A percentile compares a stretch with the other conserved stretches of the same genome.
phyloP scores from a whole-genome alignment of 78 protist genomes.

The Neovahlkampfia damariscottae region DNA sequence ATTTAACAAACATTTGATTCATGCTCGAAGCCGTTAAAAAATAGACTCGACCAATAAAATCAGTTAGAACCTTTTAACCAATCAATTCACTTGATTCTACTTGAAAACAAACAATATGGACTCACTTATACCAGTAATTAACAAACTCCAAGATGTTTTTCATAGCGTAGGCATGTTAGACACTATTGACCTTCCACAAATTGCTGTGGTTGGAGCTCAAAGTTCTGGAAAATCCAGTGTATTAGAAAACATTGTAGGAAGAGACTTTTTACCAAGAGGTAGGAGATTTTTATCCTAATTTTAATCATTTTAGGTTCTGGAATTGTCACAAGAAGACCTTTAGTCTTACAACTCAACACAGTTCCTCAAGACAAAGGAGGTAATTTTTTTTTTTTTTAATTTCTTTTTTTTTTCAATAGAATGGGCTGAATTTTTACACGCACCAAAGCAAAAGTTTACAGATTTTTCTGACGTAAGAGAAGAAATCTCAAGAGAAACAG shows the following conservation, averaged over 20 bases:
- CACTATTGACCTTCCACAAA: constrained; percentile 79
- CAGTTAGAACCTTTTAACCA: too few species aligned
- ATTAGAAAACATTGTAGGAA: constrained; percentile 81
- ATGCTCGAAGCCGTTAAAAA: too few species aligned
- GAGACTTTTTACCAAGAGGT: constrained; percentile 76
- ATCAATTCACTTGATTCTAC: too few species aligned
- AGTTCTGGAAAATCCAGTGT: constrained; percentile 88
- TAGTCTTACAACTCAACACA: constrained; percentile 80
- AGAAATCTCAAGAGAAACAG: constrained; percentile 73
- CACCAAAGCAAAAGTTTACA: constrained; percentile 46
- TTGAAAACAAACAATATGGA: constrained; percentile 3
- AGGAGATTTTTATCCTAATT: constrained; percentile 26
- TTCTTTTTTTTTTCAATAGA: too few species aligned
- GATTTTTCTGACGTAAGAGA: constrained; percentile 70
- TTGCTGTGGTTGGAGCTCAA: constrained; percentile 95
- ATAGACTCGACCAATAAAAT: too few species aligned
- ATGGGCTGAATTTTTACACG: constrained; percentile 58
- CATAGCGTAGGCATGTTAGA: constrained; percentile 23
- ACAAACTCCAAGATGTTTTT: constrained; percentile 74
- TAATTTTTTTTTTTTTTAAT: too few species aligned
- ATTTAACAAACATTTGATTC: too few species aligned
- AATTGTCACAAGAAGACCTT: constrained; percentile 91
- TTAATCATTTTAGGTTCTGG: too few species aligned
- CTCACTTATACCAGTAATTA: constrained; percentile 58
- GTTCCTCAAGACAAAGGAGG: too few species aligned